These are phyloP conservation scores for Byssothecium circinans DNA, from an alignment of 2,329 filamentous ascomycete species.

Conservation along the genomic window DNA sequence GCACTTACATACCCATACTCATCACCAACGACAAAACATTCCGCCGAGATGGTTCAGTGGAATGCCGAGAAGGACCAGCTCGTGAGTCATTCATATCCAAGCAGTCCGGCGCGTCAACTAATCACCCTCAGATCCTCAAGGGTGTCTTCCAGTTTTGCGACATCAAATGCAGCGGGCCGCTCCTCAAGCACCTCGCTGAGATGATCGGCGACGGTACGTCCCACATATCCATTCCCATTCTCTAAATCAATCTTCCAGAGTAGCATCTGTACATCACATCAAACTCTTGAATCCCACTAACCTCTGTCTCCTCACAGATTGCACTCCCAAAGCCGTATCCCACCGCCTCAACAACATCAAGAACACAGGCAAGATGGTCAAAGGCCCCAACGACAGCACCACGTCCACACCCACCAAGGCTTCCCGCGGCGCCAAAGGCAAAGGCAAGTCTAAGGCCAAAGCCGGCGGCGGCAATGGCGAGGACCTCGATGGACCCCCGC, in stretches of 20 bases:
- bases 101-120: neutral
- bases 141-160: constrained; percentile 22
- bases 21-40: neutral
- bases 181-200: constrained; percentile 18
- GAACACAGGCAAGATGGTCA: constrained; percentile 3
- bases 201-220: constrained; percentile 25
- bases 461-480: neutral
- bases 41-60: constrained; percentile 25
- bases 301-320: constrained; percentile 15
- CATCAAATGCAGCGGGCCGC: constrained; percentile 12
- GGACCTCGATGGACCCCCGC: too few species aligned
- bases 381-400: constrained; percentile 1
- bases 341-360: constrained; percentile 28
- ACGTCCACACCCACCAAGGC: neutral
- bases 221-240: neutral
- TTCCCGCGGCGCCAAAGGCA: neutral
- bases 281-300: too few species aligned
- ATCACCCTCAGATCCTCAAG: constrained; percentile 18
- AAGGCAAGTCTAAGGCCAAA: too few species aligned
- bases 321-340: constrained; percentile 31
- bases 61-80: constrained; percentile 22
- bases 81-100: constrained; percentile 14
- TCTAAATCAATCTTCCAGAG: too few species aligned
- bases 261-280: too few species aligned
- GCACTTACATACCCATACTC: neutral